A percentile compares a stretch with the other conserved stretches of the same genome.
phyloP scores from a whole-genome alignment of 371 early-diverging fungal species.

The Actinomucor elegans region DNA sequence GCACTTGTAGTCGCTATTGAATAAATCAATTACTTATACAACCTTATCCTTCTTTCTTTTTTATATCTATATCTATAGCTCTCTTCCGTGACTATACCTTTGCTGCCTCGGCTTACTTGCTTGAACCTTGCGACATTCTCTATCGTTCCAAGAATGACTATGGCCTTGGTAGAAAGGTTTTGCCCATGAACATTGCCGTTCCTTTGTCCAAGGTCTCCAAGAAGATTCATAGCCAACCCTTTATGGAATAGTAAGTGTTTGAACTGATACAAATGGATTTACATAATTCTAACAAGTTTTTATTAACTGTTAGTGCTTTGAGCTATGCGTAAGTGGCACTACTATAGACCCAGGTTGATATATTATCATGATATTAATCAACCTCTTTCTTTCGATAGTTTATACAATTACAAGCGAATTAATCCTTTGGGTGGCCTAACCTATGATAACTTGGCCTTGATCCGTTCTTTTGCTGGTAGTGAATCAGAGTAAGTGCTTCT shows the following conservation, averaged over 20 bases:
- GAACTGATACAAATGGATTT: slow-evolving; percentile 45
- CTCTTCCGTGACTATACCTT: slow-evolving; percentile 88
- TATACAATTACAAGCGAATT: slow-evolving; percentile 80
- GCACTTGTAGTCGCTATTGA: background rate
- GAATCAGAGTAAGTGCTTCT: slow-evolving; percentile 69
- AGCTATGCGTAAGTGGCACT: slow-evolving; percentile 33
- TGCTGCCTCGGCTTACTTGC: slow-evolving; percentile 80
- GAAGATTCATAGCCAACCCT: slow-evolving; percentile 78
- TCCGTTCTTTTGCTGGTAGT: slow-evolving; percentile 76
- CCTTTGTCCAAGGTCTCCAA: slow-evolving; percentile 71
- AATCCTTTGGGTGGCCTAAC: slow-evolving; percentile 56
- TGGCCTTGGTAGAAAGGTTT: slow-evolving; percentile 74
- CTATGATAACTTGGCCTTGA: slow-evolving; percentile 74
- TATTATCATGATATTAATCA: background rate
- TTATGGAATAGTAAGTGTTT: slow-evolving; percentile 76
- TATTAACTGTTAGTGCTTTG: slow-evolving; percentile 32
- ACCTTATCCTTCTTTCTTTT: background rate
- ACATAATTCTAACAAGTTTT: background rate
- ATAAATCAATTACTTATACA: background rate
- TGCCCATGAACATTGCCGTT: slow-evolving; percentile 80
- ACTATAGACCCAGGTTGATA: background rate
- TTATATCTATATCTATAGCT: slow-evolving; percentile 50
- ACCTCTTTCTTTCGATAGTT: slow-evolving; percentile 32
- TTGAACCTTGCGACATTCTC: slow-evolving; percentile 86
- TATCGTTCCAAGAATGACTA: slow-evolving; percentile 69